phyloP scores from a whole-genome alignment of 129 eudicot genomes.

The Silybum marianum region DNA sequence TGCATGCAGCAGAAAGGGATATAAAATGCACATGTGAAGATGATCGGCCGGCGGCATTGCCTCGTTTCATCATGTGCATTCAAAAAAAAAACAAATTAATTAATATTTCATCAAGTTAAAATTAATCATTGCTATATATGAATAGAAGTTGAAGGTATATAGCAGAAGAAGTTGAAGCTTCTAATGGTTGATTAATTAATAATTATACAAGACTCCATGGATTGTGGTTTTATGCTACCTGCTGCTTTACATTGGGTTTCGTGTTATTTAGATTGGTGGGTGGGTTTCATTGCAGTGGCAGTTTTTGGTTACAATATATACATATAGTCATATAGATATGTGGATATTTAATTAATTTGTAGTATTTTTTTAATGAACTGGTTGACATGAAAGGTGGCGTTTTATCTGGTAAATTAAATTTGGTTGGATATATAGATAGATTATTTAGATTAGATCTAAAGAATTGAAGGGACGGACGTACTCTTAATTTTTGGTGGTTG shows the following conservation, averaged over 20 bases:
- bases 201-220: not conserved
- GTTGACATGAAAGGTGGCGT: slow-evolving; percentile 30
- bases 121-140: not conserved
- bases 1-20: not conserved
- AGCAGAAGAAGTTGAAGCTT: not conserved
- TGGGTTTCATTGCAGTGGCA: not conserved
- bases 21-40: not conserved
- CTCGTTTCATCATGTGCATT: slow-evolving; percentile 15
- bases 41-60: not conserved
- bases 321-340: no score
- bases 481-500: slow-evolving; percentile 16
- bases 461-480: not conserved
- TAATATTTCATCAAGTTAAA: not conserved
- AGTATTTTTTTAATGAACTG: not conserved
- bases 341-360: no score
- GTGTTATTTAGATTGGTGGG: not conserved
- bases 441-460: not conserved
- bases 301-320: not conserved
- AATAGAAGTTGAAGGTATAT: not conserved
- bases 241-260: not conserved
- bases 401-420: slow-evolving; percentile 19
- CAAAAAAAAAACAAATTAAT: not conserved
- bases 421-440: not conserved
- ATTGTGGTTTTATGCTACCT: not conserved
- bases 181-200: not conserved